These are phyloP conservation scores for Rhododendron mucronatum DNA, from an alignment of 148 eudicot genomes.

Conservation along the genomic window DNA sequence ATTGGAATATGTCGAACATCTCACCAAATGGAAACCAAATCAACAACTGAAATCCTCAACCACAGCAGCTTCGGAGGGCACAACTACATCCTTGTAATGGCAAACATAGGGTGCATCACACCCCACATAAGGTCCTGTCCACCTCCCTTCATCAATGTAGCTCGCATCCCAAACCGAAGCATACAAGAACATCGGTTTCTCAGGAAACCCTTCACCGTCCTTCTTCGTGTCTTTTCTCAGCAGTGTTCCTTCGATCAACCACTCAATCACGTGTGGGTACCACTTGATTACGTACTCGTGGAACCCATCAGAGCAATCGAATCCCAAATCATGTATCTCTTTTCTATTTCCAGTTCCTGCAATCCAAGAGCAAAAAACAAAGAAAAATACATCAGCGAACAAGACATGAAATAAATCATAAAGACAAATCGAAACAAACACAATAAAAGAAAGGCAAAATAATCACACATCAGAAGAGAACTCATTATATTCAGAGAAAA, in stretches of 20 bases:
- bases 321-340: conserved; percentile 25
- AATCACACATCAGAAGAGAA: too few species aligned
- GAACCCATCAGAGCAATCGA: conserved; percentile 30
- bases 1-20: background rate
- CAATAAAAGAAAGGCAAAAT: too few species aligned
- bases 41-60: background rate
- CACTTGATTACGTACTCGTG: conserved; percentile 34
- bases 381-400: background rate
- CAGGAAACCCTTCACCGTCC: background rate
- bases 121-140: conserved; percentile 31
- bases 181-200: conserved; percentile 23
- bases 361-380: background rate
- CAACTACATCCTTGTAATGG: conserved; percentile 27
- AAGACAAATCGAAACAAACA: too few species aligned
- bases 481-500: background rate
- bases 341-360: conserved; percentile 28
- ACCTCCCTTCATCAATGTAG: conserved; percentile 30
- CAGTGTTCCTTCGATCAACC: conserved; percentile 17
- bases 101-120: conserved; percentile 34
- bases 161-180: conserved; percentile 39
- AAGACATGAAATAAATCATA: too few species aligned
- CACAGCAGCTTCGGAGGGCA: conserved; percentile 21
- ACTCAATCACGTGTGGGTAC: conserved; percentile 25
- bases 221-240: background rate
- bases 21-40: background rate